Base-by-base conservation (phyloP, 2,329 filamentous ascomycete genomes). In the Claviceps arundinis region DNA sequence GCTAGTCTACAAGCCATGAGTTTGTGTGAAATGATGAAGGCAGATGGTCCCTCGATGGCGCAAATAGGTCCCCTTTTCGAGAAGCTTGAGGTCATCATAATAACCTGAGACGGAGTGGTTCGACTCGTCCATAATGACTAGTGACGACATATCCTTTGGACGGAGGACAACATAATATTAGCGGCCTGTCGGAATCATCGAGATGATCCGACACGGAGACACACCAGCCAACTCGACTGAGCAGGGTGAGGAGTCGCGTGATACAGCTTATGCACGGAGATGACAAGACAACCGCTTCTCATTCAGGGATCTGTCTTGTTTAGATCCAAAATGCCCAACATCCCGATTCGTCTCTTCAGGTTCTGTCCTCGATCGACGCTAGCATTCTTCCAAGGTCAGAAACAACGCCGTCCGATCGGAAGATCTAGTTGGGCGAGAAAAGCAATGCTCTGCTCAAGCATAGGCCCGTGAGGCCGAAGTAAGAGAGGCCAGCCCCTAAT, bases 201-300 rank as follows among this genome's bases (percentile, higher is more conserved):
- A 50, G 40, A 16, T n/a, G 24, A 37, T 24, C 19, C n/a, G 19
- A 26, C 30, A 38, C 30, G 11, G 48, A 44, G 22, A 37, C 48
- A 19, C 43, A 43, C 40, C 48, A 47, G 30, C 41, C 46, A 50
- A 34, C 42, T 17, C 34, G 1, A 52, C 50, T 34, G 49, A 52
- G 37, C 51, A 46, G 46, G 22, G 52, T 48, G 48, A 44, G 43
- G 24, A 44, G 53, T 51, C 49, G 50, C 50, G 50, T 47, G 53
- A 50, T 53, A 58, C 51, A 54, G 55, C 49, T 51, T 46, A 56
- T 55, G 53, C 53, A 56, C 53, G 54, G 52, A 46, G 56, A 47
- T 34, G 41, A 50, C 47, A 56, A 30, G 44, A 50, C 47, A 56
- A 30, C 38, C 34, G 52, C 47, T 56, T 52, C 54, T 57, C 56